Percentiles rank a stretch among this genome's conserved stretches.
Evolutionary conservation across 2,329 filamentous ascomycete genomes (phyloP).

Genomic region (Colletotrichum siamense): DNA sequence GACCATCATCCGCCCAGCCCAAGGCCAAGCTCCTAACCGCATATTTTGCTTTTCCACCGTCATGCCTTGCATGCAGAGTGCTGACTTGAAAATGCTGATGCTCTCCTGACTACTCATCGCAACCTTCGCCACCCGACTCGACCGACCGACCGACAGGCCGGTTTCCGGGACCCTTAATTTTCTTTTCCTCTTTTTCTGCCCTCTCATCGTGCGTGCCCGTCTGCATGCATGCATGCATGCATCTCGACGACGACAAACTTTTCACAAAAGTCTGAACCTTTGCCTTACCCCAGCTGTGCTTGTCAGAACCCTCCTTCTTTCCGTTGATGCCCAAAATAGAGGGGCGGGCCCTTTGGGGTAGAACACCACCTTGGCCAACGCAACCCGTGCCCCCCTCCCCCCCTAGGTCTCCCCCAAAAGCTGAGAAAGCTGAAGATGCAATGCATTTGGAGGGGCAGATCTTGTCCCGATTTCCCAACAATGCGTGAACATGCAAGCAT

Average conservation of each 20-base stretch:
- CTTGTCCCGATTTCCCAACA: background rate
- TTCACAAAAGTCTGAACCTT: background rate
- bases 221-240: background rate
- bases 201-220: background rate
- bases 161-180: background rate
- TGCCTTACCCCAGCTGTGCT: background rate
- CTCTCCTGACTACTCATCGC: background rate
- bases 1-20: background rate
- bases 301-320: background rate
- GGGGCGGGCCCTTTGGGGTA: background rate
- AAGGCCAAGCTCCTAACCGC: background rate
- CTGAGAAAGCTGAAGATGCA: background rate
- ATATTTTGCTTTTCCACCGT: background rate
- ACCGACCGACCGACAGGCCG: background rate
- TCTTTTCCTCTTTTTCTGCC: background rate
- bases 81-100: background rate
- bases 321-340: background rate
- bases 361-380: background rate
- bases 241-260: background rate
- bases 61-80: constrained; percentile 7
- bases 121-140: background rate
- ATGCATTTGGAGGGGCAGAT: background rate
- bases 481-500: background rate
- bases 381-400: background rate
- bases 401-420: background rate